Conservation (phyloP, 2,329 filamentous ascomycete genomes). For the Colletotrichum musicola region DNA sequence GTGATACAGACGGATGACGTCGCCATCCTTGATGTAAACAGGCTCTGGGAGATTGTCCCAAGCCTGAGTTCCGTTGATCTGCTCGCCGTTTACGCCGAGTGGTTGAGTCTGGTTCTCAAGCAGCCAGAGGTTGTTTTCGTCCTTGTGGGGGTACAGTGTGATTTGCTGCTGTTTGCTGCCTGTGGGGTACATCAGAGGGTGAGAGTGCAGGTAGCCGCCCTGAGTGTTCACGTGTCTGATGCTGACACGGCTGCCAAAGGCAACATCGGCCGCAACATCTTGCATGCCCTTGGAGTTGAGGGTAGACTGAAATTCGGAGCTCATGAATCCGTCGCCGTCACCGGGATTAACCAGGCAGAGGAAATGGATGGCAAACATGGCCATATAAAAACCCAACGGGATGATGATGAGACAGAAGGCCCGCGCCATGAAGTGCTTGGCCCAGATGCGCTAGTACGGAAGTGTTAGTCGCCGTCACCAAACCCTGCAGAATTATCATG, state of each 20-base stretch:
- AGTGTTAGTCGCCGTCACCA: slow-evolving; percentile 37
- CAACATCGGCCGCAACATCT: slow-evolving; percentile 92
- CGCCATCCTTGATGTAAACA: slow-evolving; percentile 81
- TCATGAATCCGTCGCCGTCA: slow-evolving; percentile 99
- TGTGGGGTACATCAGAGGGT: slow-evolving; percentile 96
- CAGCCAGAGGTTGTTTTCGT: slow-evolving; percentile 96
- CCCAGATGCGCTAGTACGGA: slow-evolving; percentile 74
- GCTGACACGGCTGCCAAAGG: slow-evolving; percentile 86
- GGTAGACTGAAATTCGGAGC: slow-evolving; percentile 97
- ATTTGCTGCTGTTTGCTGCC: slow-evolving; percentile 99
- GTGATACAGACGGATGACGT: slow-evolving; percentile 87
- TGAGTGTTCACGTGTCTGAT: slow-evolving; percentile 97
- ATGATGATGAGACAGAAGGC: slow-evolving; percentile 93
- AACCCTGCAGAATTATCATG: neutral
- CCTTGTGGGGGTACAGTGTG: slow-evolving; percentile 98
- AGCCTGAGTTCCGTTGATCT: slow-evolving; percentile 83
- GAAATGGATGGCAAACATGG: slow-evolving; percentile 98
- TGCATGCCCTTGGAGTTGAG: slow-evolving; percentile 97
- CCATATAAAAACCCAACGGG: slow-evolving; percentile 90
- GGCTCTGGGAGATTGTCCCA: slow-evolving; percentile 82
- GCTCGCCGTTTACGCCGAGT: slow-evolving; percentile 78
- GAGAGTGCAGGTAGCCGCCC: slow-evolving; percentile 96
- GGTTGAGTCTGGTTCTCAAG: slow-evolving; percentile 98
- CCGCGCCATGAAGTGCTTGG: slow-evolving; percentile 94
- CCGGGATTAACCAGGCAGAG: slow-evolving; percentile 92